Conservation (phyloP, 2,329 filamentous ascomycete genomes). For the Pseudogymnoascus sp. region DNA sequence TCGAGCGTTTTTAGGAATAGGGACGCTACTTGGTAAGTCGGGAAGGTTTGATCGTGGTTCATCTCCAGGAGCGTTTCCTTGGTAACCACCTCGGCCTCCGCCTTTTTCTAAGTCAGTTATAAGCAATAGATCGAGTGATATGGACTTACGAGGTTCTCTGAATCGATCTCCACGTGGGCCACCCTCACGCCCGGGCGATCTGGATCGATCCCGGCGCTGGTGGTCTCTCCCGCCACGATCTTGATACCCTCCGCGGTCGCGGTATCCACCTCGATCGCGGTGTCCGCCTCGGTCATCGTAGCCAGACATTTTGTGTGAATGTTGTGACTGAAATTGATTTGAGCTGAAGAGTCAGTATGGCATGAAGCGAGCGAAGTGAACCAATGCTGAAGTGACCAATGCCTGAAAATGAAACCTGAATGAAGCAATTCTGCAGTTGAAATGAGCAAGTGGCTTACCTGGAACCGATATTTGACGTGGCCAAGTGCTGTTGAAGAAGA, state of each 20-base stretch:
- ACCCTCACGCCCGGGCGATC: neutral
- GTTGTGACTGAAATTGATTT: neutral
- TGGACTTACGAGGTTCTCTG: conserved; percentile 1
- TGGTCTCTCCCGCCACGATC: neutral
- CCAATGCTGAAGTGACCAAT: neutral
- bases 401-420: neutral
- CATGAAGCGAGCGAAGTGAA: neutral
- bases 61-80: conserved; percentile 21
- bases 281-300: neutral
- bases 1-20: neutral
- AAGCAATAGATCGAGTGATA: neutral
- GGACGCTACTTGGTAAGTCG: neutral
- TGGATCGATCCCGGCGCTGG: neutral
- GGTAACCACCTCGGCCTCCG: neutral
- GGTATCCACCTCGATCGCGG: neutral
- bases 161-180: neutral
- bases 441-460: neutral
- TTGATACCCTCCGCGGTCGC: neutral
- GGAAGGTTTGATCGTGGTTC: conserved; percentile 15
- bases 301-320: neutral
- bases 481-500: neutral
- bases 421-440: neutral
- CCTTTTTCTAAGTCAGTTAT: neutral
- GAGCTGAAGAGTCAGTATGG: neutral
- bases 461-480: neutral